These are phyloP conservation scores for Melastoma candidum DNA, from an alignment of 441 rosid species.

Conservation along the genomic window DNA sequence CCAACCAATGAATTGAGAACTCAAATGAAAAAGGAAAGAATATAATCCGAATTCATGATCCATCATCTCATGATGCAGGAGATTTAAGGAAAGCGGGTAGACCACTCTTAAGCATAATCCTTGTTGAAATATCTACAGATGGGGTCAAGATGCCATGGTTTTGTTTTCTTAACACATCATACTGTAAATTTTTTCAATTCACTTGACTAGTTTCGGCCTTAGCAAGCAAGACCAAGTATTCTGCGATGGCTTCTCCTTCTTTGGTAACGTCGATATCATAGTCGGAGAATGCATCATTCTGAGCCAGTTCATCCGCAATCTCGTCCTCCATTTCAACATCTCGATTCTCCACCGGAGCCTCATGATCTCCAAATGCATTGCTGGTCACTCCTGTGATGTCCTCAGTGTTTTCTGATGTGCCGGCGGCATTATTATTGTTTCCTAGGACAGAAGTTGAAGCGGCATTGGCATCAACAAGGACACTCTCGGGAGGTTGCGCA, in stretches of 20 bases:
- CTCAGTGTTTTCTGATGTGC: slow-evolving; percentile 5
- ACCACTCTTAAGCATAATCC: too few relatives aligned
- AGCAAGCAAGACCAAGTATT: slow-evolving; percentile 56
- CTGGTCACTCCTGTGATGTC: neutral
- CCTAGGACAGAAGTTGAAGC: slow-evolving; percentile 9
- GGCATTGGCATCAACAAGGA: slow-evolving; percentile 11
- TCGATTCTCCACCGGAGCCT: slow-evolving; percentile 11
- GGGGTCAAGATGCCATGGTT: too few relatives aligned
- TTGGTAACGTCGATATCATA: slow-evolving; percentile 57
- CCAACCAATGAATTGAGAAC: too few relatives aligned
- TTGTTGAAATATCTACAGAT: too few relatives aligned
- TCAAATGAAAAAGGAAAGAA: too few relatives aligned
- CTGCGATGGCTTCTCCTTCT: slow-evolving; percentile 72
- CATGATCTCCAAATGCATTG: slow-evolving; percentile 12
- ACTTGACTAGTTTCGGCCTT: too few relatives aligned
- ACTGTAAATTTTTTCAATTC: too few relatives aligned
- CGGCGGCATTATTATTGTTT: slow-evolving; percentile 2
- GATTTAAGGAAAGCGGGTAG: too few relatives aligned
- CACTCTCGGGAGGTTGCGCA: slow-evolving; percentile 18
- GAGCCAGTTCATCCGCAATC: slow-evolving; percentile 47
- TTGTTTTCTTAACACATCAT: too few relatives aligned
- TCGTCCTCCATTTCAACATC: slow-evolving; percentile 71
- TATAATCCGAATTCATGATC: too few relatives aligned
- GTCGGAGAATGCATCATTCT: slow-evolving; percentile 49
- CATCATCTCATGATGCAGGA: too few relatives aligned